Evolutionary conservation across 208 protist species (phyloP), one percentile per base, ranked within the genome.

Genomic region (Zelonia costaricensis): DNA sequence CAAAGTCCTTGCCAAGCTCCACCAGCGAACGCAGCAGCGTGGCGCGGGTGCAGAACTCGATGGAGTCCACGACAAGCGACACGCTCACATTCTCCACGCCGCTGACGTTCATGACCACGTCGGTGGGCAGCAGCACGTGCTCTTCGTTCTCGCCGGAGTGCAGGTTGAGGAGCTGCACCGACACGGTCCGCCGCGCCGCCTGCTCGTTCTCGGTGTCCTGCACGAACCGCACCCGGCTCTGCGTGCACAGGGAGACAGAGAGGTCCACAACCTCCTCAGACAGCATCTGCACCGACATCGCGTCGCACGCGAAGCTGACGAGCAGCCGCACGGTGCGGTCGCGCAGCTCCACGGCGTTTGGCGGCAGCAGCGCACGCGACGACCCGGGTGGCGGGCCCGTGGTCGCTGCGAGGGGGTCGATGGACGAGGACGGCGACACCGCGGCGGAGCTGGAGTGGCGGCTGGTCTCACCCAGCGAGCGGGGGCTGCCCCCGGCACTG

Each of bases 241-340:
- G 65, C 76, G 79, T 86, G 59, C 57, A 62, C 36, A 92, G n/a
- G 0, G 83, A 75, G 10, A 80, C 38, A 4, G 77, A 81, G 16
- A 95, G 68, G 27, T 85, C 75, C 1, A 81, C 60, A 22, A 83
- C 71, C 39, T 89, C 88, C 54, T 94, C 88, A 2, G 80, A 83
- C n/a, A 92, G 57, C 56, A 90, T 53, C 36, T 69, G 70, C 47
- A 91, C 10, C 39, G 55, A 54, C 25, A 89, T 52, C 18, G 81
- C 43, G 25, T 64, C 31, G 60, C 78, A 88, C 35, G 38, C 44
- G 40, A 91, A 73, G 31, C 57, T 69, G 5, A 66, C 59, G 8
- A 80, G 58, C n/a, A 78, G 51, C 7, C 74, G 72, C 49, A 62
- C 69, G 9, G 49, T 74, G 49, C 63, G 62, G 45, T 80, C 62